These are phyloP conservation scores for Fragaria ananassa DNA, from an alignment of 306 rosid species.

Conservation along the genomic window DNA sequence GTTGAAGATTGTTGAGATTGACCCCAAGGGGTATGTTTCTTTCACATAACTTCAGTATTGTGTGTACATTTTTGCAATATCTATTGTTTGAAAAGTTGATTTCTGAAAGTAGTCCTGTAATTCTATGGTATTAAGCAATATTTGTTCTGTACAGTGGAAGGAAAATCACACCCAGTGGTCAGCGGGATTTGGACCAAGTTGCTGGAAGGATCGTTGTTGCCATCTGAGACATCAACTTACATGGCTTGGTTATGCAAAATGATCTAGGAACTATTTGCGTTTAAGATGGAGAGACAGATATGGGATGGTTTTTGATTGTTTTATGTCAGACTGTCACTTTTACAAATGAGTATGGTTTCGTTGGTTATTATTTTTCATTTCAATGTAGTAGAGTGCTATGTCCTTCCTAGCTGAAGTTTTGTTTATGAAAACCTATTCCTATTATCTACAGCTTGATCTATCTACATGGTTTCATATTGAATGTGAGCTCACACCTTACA, in stretches of 20 bases:
- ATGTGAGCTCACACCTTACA: neutral
- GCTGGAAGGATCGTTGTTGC: slow-evolving; percentile 44
- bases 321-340: neutral
- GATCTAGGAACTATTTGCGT: neutral
- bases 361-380: neutral
- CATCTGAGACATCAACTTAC: slow-evolving; percentile 9
- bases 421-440: neutral
- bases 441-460: neutral
- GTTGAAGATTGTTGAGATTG: slow-evolving; percentile 53
- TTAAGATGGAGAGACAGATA: slow-evolving; percentile 3
- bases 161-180: slow-evolving; percentile 43
- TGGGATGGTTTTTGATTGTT: slow-evolving; percentile 1
- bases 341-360: slow-evolving; percentile 8
- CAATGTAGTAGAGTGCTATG: neutral
- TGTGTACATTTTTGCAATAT: neutral
- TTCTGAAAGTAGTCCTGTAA: neutral
- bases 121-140: neutral
- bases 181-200: slow-evolving; percentile 50
- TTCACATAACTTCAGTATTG: neutral
- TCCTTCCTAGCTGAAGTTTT: slow-evolving; percentile 12
- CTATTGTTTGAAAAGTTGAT: neutral
- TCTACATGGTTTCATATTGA: neutral
- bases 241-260: neutral
- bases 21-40: slow-evolving; percentile 53
- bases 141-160: slow-evolving; percentile 31